Percentiles rank a stretch among this genome's conserved stretches.
Conservation (phyloP, 805 yeast genomes). For the Debaryomyces castellii region DNA sequence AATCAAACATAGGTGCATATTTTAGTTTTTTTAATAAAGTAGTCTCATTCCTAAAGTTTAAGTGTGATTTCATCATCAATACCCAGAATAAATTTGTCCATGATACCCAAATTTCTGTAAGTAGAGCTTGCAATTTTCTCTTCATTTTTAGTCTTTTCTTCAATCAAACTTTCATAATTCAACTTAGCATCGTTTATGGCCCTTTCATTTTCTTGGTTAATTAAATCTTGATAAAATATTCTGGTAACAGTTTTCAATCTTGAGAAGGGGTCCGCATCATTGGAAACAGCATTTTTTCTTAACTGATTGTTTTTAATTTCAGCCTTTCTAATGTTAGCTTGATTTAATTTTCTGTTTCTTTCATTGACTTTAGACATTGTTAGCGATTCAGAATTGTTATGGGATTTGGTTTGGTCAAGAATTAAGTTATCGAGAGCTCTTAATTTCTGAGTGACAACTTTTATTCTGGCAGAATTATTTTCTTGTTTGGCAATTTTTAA, state of each 20-base stretch:
- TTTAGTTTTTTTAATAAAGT: not conserved
- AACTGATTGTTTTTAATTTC: conserved; percentile 63
- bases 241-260: conserved; percentile 86
- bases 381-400: conserved; percentile 36
- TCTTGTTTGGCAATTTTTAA: conserved; percentile 71
- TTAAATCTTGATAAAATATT: conserved; percentile 66
- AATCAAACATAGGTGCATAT: not conserved
- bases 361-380: conserved; percentile 74
- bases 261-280: conserved; percentile 76
- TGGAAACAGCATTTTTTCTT: conserved; percentile 46
- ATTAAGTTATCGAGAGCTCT: conserved; percentile 48
- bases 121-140: conserved; percentile 47
- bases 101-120: conserved; percentile 57
- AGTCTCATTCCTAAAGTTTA: conserved; percentile 2
- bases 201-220: conserved; percentile 56
- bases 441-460: conserved; percentile 32
- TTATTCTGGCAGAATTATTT: conserved; percentile 34
- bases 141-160: conserved; percentile 46
- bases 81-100: conserved; percentile 49
- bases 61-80: conserved; percentile 36
- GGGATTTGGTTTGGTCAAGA: conserved; percentile 35
- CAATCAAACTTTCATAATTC: conserved; percentile 37
- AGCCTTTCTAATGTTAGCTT: conserved; percentile 73
- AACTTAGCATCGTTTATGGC: conserved; percentile 55
- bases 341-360: conserved; percentile 81